phyloP scores from a whole-genome alignment of 2,329 filamentous ascomycete genomes.

The Aspergillus aculeatus region DNA sequence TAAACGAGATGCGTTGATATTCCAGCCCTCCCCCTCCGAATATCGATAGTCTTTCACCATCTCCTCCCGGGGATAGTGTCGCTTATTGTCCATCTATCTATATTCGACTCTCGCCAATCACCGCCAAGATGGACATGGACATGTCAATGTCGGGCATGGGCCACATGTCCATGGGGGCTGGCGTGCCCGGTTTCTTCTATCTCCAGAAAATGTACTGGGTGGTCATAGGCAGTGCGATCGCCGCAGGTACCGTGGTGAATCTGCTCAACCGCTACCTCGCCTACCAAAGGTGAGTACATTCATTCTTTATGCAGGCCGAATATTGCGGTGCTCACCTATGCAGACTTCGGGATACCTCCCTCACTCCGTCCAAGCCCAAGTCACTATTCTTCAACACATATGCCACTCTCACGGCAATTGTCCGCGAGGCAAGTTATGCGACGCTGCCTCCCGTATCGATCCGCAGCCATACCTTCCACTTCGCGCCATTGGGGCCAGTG shows the following conservation, averaged over 20 bases:
- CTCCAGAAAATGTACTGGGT: conserved; percentile 56
- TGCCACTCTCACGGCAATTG: conserved; percentile 55
- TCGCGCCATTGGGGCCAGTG: conserved; percentile 41
- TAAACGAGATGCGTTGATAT: neutral
- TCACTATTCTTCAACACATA: conserved; percentile 47
- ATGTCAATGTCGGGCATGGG: conserved; percentile 34
- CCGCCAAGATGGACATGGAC: conserved; percentile 1
- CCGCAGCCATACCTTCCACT: conserved; percentile 32
- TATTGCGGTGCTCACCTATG: conserved; percentile 1
- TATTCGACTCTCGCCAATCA: neutral
- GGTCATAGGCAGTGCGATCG: conserved; percentile 45
- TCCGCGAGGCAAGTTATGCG: conserved; percentile 54
- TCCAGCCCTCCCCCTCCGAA: neutral
- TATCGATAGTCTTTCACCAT: neutral
- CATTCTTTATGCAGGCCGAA: neutral
- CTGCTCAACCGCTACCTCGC: conserved; percentile 49
- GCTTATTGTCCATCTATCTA: neutral
- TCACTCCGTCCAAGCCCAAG: conserved; percentile 55
- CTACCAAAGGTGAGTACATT: conserved; percentile 46
- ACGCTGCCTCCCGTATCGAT: conserved; percentile 38
- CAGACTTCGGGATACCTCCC: conserved; percentile 47
- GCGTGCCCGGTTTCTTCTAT: conserved; percentile 46
- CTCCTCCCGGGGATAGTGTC: neutral
- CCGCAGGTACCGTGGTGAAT: conserved; percentile 38
- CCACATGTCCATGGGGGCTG: conserved; percentile 43